Conservation (phyloP, 805 yeast species). For the Cephaloascus albidus region DNA sequence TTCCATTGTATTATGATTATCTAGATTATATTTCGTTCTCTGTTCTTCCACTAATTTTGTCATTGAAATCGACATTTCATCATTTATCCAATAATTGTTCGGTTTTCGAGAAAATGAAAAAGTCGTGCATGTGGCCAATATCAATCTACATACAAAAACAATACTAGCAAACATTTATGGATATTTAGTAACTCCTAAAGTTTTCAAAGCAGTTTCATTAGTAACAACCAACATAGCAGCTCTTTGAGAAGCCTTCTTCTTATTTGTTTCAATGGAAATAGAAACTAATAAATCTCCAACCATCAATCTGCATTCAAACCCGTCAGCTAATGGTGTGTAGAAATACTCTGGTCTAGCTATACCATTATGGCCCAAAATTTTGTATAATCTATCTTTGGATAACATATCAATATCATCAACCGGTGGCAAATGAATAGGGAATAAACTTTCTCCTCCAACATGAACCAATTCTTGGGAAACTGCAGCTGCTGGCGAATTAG, state of each 20-base stretch:
- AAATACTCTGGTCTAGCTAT: neutral
- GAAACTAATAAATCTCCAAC: conserved; percentile 23
- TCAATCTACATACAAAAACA: too few species aligned
- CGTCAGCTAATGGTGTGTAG: neutral
- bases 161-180: too few species aligned
- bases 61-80: too few species aligned
- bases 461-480: too few species aligned
- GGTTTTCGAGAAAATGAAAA: too few species aligned
- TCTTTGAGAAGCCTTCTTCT: conserved; percentile 26
- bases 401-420: neutral
- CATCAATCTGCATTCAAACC: conserved; percentile 6
- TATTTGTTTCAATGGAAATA: conserved; percentile 18
- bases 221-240: conserved; percentile 24
- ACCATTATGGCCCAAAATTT: neutral
- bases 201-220: conserved; percentile 3
- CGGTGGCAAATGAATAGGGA: too few species aligned
- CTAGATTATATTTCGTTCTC: too few species aligned
- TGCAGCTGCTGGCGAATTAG: neutral
- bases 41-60: too few species aligned
- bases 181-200: neutral
- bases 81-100: too few species aligned
- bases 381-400: neutral
- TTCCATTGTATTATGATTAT: too few species aligned
- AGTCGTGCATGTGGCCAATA: too few species aligned
- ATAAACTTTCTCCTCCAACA: too few species aligned